A percentile compares a stretch with the other conserved stretches of the same genome.
Conservation (phyloP, 805 yeast species). For the Maudiozyma barnettii region DNA sequence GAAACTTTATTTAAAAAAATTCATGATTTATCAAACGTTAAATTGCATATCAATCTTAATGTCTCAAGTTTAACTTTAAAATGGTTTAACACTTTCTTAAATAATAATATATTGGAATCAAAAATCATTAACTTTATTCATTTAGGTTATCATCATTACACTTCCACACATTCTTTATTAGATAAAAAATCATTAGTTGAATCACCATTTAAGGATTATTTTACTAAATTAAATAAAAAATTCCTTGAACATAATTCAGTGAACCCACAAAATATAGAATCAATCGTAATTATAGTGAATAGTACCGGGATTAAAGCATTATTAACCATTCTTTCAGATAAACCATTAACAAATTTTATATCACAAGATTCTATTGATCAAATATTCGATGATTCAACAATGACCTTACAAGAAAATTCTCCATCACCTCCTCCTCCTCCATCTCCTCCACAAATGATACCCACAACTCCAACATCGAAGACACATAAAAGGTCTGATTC, state of each 20-base stretch:
- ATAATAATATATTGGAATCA: slow-evolving; percentile 10
- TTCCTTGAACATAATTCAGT: slow-evolving; percentile 9
- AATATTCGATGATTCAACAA: slow-evolving; percentile 9
- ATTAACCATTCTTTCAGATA: slow-evolving; percentile 27
- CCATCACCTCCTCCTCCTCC: neutral
- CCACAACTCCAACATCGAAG: neutral
- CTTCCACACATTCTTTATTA: neutral
- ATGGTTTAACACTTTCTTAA: slow-evolving; percentile 27
- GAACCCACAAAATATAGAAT: slow-evolving; percentile 9
- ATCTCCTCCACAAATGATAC: neutral
- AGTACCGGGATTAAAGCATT: slow-evolving; percentile 29
- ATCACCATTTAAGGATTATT: slow-evolving; percentile 29
- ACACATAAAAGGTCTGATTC: neutral
- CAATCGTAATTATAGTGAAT: slow-evolving; percentile 25
- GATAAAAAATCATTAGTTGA: slow-evolving; percentile 5
- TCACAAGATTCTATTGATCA: slow-evolving; percentile 25
- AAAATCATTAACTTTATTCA: slow-evolving; percentile 15
- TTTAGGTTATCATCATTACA: neutral
- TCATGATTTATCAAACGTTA: slow-evolving; percentile 6
- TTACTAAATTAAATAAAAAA: slow-evolving; percentile 18
- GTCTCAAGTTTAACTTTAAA: slow-evolving; percentile 23
- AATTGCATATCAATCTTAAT: slow-evolving; percentile 16
- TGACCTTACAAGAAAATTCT: slow-evolving; percentile 1
- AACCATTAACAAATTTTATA: slow-evolving; percentile 24
- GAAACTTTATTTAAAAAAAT: slow-evolving; percentile 19